Evolutionary conservation across 1,284 basidiomycete species (phyloP).

Genomic region (Lentinula novae-zelandiae): DNA sequence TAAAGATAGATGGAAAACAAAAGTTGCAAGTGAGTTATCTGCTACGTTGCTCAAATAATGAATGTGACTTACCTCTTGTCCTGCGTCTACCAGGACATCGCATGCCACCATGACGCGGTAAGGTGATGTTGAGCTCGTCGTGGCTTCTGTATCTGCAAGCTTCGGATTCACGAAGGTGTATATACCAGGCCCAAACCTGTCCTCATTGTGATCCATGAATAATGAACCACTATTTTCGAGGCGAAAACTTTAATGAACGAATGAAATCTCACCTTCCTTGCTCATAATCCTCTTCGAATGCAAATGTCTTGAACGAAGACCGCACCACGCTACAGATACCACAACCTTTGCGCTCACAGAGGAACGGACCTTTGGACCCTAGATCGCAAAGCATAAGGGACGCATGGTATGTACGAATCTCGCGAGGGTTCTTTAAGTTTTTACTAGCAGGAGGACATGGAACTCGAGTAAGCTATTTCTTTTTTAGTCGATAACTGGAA

Average conservation of each 20-base stretch:
- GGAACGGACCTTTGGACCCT: constrained; percentile 41
- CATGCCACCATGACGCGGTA: constrained; percentile 61
- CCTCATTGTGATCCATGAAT: background rate
- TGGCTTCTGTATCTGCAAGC: constrained; percentile 51
- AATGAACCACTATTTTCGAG: background rate
- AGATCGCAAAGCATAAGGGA: constrained; percentile 64
- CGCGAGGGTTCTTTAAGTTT: constrained; percentile 28
- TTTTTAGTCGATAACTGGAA: background rate
- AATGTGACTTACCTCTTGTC: constrained; percentile 14
- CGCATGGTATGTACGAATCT: constrained; percentile 55
- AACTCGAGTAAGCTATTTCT: background rate
- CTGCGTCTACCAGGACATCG: constrained; percentile 42
- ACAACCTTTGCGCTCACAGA: constrained; percentile 57
- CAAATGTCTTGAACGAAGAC: constrained; percentile 50
- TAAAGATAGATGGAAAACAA: no score
- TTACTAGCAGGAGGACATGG: constrained; percentile 17
- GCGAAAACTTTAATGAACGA: no score
- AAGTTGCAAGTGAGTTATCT: background rate
- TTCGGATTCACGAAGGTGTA: constrained; percentile 57
- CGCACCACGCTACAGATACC: constrained; percentile 57
- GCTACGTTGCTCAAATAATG: background rate
- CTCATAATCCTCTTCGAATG: constrained; percentile 47
- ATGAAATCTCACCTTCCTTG: constrained; percentile 46
- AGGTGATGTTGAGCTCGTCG: constrained; percentile 58
- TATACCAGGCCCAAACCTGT: constrained; percentile 54